Conservation (phyloP, 2,329 filamentous ascomycete genomes). For the Zasmidium angulare region DNA sequence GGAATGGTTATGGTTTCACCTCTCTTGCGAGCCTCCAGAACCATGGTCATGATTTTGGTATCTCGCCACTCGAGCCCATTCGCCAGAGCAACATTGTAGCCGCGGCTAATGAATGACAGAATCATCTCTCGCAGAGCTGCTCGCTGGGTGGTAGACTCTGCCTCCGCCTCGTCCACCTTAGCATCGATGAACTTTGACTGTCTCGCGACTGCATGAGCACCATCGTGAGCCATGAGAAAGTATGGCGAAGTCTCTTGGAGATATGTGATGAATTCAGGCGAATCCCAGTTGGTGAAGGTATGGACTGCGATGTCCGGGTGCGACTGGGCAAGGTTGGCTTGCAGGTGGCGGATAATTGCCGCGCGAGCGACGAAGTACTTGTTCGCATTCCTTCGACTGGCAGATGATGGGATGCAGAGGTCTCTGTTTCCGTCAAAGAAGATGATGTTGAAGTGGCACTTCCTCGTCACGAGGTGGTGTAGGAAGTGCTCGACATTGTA, state of each 20-base stretch:
- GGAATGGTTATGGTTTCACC: conserved; percentile 3
- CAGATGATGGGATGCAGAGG: conserved; percentile 55
- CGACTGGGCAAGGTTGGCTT: conserved; percentile 41
- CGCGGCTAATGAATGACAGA: conserved; percentile 53
- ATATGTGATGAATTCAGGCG: conserved; percentile 56
- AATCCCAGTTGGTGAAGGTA: conserved; percentile 50
- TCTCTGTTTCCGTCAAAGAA: conserved; percentile 63
- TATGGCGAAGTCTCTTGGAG: conserved; percentile 56
- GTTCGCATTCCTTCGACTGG: conserved; percentile 33
- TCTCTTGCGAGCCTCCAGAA: conserved; percentile 37
- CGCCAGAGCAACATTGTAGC: conserved; percentile 63
- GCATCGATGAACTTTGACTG: conserved; percentile 21
- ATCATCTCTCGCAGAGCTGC: conserved; percentile 50
- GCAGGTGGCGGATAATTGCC: conserved; percentile 65
- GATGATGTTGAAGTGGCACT: conserved; percentile 69
- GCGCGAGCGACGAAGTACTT: conserved; percentile 64
- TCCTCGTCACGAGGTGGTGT: conserved; percentile 57
- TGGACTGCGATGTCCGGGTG: conserved; percentile 46
- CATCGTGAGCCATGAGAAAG: conserved; percentile 70
- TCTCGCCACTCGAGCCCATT: conserved; percentile 64
- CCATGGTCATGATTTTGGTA: conserved; percentile 59
- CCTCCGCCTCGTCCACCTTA: conserved; percentile 10
- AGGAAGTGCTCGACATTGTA: conserved; percentile 69
- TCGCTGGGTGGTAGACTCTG: conserved; percentile 17
- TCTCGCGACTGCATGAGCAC: conserved; percentile 37